Conservation (phyloP, 805 yeast genomes). For the Zygoascus flipseniorum region DNA sequence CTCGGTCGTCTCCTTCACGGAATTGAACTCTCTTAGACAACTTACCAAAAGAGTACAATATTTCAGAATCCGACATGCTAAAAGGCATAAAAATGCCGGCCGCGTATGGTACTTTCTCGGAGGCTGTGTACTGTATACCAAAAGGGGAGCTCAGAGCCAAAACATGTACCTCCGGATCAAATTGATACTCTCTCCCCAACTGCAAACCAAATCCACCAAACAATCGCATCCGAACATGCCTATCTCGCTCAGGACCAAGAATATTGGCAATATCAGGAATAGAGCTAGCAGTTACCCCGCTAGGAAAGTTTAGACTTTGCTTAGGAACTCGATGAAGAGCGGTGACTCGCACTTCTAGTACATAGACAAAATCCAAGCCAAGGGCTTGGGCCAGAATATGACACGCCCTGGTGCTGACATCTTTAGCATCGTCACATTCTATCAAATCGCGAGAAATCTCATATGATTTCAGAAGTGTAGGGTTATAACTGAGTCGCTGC, state of each 20-base stretch:
- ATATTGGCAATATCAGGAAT: neutral
- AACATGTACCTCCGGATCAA: constrained; percentile 15
- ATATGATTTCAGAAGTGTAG: constrained; percentile 19
- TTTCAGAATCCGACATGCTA: constrained; percentile 3
- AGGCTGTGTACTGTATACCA: constrained; percentile 17
- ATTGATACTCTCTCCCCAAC: constrained; percentile 4
- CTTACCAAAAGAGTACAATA: neutral
- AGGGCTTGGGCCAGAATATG: constrained; percentile 18
- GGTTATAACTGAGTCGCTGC: constrained; percentile 9
- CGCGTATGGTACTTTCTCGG: constrained; percentile 8
- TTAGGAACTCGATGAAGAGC: neutral
- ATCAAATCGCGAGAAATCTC: constrained; percentile 20
- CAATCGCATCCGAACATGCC: constrained; percentile 10
- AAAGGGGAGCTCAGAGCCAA: constrained; percentile 14
- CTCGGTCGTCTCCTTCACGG: neutral
- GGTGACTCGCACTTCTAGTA: constrained; percentile 19
- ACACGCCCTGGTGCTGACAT: constrained; percentile 23
- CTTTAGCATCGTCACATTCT: constrained; percentile 14
- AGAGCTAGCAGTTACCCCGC: neutral
- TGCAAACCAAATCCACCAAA: constrained; percentile 13
- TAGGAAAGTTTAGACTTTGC: neutral
- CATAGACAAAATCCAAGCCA: constrained; percentile 21
- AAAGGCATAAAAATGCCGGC: constrained; percentile 21
- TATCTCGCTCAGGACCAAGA: constrained; percentile 1
- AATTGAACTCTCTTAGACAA: neutral